Conservation (phyloP, 177 flowering plant species). For the Tripterygium wilfordii region DNA sequence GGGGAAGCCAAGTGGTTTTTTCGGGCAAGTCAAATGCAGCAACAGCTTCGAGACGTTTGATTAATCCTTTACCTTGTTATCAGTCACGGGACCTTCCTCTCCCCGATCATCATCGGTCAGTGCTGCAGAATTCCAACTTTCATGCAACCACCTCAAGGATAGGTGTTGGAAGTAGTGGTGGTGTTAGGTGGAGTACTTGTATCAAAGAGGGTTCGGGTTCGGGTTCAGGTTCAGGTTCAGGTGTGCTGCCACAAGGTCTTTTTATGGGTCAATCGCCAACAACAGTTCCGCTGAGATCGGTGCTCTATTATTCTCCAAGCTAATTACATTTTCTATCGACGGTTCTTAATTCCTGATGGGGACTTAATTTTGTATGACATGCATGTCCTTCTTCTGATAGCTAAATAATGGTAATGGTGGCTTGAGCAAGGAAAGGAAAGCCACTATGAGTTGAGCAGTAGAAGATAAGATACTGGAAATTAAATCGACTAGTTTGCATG, state of each 20-base stretch:
- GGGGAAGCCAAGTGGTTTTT: conserved; percentile 9
- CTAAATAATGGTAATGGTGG: too few species aligned
- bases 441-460: too few species aligned
- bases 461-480: too few species aligned
- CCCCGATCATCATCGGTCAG: conserved; percentile 7
- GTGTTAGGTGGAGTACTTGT: conserved; percentile 29
- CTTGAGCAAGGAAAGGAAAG: too few species aligned
- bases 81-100: conserved; percentile 11
- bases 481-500: too few species aligned
- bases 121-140: conserved; percentile 13
- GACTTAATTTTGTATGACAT: too few species aligned
- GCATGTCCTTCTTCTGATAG: too few species aligned
- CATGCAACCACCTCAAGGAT: conserved; percentile 13
- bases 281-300: conserved; percentile 20
- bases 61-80: conserved; percentile 13
- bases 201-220: too few species aligned
- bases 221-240: too few species aligned
- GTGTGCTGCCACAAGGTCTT: conserved; percentile 16
- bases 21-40: conserved; percentile 12
- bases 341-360: too few species aligned
- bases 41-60: not conserved
- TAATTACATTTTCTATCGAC: conserved; percentile 14
- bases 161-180: conserved; percentile 12
- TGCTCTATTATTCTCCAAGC: conserved; percentile 25
- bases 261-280: conserved; percentile 18